phyloP scores from a whole-genome alignment of 106 monocot species.

The Allium fistulosum region DNA sequence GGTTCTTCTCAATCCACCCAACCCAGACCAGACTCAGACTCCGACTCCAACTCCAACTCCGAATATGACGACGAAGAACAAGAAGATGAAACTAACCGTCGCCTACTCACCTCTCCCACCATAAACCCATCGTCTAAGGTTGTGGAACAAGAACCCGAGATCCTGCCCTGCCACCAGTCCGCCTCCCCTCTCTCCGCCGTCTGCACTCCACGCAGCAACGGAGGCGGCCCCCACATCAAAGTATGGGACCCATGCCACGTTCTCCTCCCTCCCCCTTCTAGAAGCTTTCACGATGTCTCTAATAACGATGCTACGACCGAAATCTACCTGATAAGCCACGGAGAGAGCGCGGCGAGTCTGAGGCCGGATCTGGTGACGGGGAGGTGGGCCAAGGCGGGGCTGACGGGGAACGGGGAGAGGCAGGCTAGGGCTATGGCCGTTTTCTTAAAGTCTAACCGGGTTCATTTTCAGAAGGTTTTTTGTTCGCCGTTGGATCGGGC shows the following conservation, averaged over 20 bases:
- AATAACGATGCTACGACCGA: conserved; percentile 10
- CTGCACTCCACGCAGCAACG: conserved; percentile 35
- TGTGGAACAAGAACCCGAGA: conserved; percentile 81
- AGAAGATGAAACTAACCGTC: background rate
- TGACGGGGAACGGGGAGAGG: conserved; percentile 62
- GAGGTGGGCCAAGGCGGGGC: conserved; percentile 44
- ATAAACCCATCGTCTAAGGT: conserved; percentile 26
- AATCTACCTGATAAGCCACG: conserved; percentile 46
- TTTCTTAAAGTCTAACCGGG: conserved; percentile 50
- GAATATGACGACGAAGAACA: conserved; percentile 11
- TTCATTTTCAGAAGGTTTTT: conserved; percentile 34
- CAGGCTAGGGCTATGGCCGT: conserved; percentile 68
- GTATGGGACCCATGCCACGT: conserved; percentile 83
- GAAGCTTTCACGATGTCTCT: background rate
- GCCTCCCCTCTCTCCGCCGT: conserved; percentile 76
- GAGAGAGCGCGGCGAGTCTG: conserved; percentile 36
- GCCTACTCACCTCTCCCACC: background rate
- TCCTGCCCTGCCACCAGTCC: conserved; percentile 80
- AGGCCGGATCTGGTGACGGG: conserved; percentile 64
- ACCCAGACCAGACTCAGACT: conserved; percentile 4
- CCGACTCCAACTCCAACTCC: background rate
- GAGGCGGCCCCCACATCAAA: conserved; percentile 28
- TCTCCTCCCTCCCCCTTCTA: conserved; percentile 33
- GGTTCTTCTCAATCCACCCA: conserved; percentile 44
- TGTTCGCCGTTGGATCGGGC: conserved; percentile 67